Base-by-base conservation (phyloP, 2,329 filamentous ascomycete genomes). In the Podosphaera aphanis region DNA sequence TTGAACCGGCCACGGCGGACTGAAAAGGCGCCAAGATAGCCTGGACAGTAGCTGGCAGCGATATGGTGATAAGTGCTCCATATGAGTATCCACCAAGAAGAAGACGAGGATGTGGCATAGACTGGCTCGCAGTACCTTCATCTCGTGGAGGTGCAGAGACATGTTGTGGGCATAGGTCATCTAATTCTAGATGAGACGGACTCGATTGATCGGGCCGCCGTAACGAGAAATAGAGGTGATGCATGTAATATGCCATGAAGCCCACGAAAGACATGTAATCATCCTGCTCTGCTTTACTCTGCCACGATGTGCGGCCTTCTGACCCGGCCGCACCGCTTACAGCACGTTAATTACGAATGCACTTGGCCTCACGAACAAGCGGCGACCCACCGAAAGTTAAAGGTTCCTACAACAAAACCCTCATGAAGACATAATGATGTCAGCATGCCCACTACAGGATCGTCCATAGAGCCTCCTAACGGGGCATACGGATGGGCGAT, bases 401-500 rank as follows among this genome's bases (percentile, higher is more conserved):
- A 94, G 0, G 84, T 93, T 6, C 71, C 78, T 2, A 94, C 79
- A 1, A 93, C 59, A 55, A 74, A 92, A 1, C 82, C 83, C 45
- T 68, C 63, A 3, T 69, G 64, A n/a, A 93, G 65, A 48, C 78
- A 70, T 15, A 50, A 66, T 64, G 44, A 51, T 0, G 72, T 74
- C 2, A 81, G 63, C 7, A 74, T 65, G n/a, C 73, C 67, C 1
- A 95, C 79, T 0, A 93, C 69, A 0, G 73, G 71, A 58, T 95
- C 86, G 58, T 95, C 83, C 57, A 77, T 90, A 60, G 67, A 77
- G 4, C 88, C 90, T 3, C 90, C 90, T 44, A 95, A 65, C 0
- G 83, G 78, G 29, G 83, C 84, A 58, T 95, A 95, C 0, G 90
- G 88, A 60, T 95, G 90, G 11, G 86, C 86, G 35, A 95, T 64